These are phyloP conservation scores for Metschnikowia lunata DNA, from an alignment of 805 yeast genomes.

Conservation along the genomic window DNA sequence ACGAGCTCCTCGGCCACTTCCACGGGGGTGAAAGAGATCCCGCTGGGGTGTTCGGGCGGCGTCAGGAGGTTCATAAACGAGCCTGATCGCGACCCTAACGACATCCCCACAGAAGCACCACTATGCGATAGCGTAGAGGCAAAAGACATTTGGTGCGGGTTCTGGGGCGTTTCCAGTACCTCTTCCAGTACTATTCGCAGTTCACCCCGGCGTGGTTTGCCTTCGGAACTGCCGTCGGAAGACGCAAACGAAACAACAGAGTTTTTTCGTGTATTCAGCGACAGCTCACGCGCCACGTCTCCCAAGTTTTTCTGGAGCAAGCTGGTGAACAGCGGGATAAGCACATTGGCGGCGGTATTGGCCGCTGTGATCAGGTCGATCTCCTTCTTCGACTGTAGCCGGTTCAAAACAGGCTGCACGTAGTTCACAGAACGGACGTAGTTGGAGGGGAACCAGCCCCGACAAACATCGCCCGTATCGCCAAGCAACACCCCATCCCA, in stretches of 20 bases:
- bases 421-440: slow-evolving; percentile 48
- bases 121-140: slow-evolving; percentile 8
- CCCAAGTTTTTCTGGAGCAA: slow-evolving; percentile 31
- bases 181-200: not conserved
- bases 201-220: slow-evolving; percentile 8
- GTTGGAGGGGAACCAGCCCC: slow-evolving; percentile 86
- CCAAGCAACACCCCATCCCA: slow-evolving; percentile 69
- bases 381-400: slow-evolving; percentile 36
- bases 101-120: slow-evolving; percentile 5
- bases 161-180: slow-evolving; percentile 1
- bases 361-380: slow-evolving; percentile 43
- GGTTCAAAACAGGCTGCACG: slow-evolving; percentile 37
- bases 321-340: slow-evolving; percentile 39
- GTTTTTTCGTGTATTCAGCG: slow-evolving; percentile 41
- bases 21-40: slow-evolving; percentile 15
- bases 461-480: slow-evolving; percentile 35
- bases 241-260: slow-evolving; percentile 49
- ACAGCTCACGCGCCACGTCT: slow-evolving; percentile 30
- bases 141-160: slow-evolving; percentile 11
- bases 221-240: slow-evolving; percentile 33
- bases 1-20: slow-evolving; percentile 29
- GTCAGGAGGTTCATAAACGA: slow-evolving; percentile 11
- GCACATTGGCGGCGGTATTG: slow-evolving; percentile 43
- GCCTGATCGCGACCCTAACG: slow-evolving; percentile 1
- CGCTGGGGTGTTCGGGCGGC: slow-evolving; percentile 11